Conservation (phyloP, 2,329 filamentous ascomycete genomes). For the Aphanoascus verrucosus region DNA sequence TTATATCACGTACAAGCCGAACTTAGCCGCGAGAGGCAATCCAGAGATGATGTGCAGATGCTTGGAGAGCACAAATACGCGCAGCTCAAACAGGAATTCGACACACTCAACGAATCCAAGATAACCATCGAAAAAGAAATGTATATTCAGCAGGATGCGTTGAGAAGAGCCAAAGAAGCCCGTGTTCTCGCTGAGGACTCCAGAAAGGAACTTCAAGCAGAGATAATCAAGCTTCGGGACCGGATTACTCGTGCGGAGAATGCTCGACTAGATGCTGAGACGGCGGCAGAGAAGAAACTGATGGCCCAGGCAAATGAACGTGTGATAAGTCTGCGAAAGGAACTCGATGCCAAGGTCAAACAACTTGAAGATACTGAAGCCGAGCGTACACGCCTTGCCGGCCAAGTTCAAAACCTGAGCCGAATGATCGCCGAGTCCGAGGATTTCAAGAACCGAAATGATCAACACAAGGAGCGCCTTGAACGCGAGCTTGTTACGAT, state of each 20-base stretch:
- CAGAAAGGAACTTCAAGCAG: conserved; percentile 76
- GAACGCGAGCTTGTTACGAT: conserved; percentile 85
- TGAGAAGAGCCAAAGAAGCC: conserved; percentile 75
- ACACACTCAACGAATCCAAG: conserved; percentile 81
- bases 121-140: conserved; percentile 97
- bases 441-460: conserved; percentile 77
- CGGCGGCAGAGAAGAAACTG: conserved; percentile 68
- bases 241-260: conserved; percentile 80
- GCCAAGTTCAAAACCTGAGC: conserved; percentile 74
- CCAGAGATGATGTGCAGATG: conserved; percentile 82
- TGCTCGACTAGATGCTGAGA: conserved; percentile 70
- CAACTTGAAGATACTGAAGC: conserved; percentile 68
- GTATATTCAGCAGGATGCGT: conserved; percentile 85
- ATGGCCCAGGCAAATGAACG: conserved; percentile 67
- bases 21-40: conserved; percentile 82
- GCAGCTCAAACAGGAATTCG: conserved; percentile 71
- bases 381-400: conserved; percentile 65
- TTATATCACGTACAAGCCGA: conserved; percentile 78
- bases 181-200: conserved; percentile 71
- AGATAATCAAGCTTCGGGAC: conserved; percentile 70
- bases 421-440: conserved; percentile 81
- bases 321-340: conserved; percentile 63
- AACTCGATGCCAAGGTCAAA: conserved; percentile 68
- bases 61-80: conserved; percentile 81
- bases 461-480: conserved; percentile 86